Base-by-base conservation (phyloP, 192 early-diverging fungal genomes). In the Linnemannia schmuckeri region DNA sequence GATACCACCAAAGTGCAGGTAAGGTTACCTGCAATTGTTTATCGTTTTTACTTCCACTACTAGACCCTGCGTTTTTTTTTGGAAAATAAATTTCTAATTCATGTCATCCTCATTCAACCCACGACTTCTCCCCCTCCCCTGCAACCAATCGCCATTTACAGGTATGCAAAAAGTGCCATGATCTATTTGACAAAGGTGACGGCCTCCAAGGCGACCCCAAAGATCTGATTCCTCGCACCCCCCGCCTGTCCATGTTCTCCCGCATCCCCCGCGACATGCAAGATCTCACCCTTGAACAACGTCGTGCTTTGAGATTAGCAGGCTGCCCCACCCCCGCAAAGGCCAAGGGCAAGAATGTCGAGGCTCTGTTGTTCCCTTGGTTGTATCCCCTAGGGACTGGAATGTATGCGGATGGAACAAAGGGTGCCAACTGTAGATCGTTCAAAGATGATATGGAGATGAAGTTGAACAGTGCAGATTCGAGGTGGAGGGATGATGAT, bases 381-480 rank as follows among this genome's bases (percentile, higher is more conserved):
- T 47, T 84, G 37, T 84, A 84, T 41, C 82, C 82, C 3, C 38
- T 75, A 17, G 40, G 61, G 40, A 84, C 82, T 7, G 82, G 82
- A 27, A 84, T 84, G 82, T 84, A 79, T 40, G 82, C 82, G 7
- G 82, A 84, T 42, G 82, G 63, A 8, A 82, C 74, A 52, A 84
- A 84, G 63, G 82, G 82, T 4, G 47, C 77, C 49, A 84, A 84
- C 33, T 79, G 82, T 54, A 78, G 82, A 47, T 78, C 72, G 24
- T 84, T 84, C 24, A 52, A 79, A 22, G 82, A 84, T 9, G 82
- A 84, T 57, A 84, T 84, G 82, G 82, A 84, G 82, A 84, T 84
- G 22, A 84, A 84, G 61, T 77, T 84, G 72, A 84, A 79, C n/a
- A 84, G 82, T 70, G 82, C 82, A 13, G 82, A 84, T 47, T 40